Conservation (phyloP, 148 eudicot genomes). For the Polygonum maritimum region DNA sequence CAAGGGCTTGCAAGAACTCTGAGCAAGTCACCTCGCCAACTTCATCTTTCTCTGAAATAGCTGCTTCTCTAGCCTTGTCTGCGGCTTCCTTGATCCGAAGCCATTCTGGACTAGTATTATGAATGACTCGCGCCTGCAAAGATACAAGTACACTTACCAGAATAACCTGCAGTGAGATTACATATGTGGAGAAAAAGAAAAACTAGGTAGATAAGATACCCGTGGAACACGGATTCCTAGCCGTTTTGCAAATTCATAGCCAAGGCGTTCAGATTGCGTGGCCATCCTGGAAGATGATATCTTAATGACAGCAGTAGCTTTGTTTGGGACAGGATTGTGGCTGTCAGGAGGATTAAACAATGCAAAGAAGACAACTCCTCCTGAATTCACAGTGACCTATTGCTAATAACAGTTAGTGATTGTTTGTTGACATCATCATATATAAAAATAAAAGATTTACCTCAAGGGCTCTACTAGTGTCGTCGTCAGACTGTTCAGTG, state of each 20-base stretch:
- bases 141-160: neutral
- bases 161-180: neutral
- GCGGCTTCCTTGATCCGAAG: constrained; percentile 85
- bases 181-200: neutral
- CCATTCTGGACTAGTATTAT: constrained; percentile 82
- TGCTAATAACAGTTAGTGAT: constrained; percentile 13
- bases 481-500: constrained; percentile 84
- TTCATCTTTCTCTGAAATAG: constrained; percentile 65
- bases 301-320: constrained; percentile 93
- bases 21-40: constrained; percentile 83
- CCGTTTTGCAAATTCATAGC: constrained; percentile 96
- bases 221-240: constrained; percentile 91
- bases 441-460: constrained; percentile 21
- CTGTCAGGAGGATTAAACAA: constrained; percentile 52
- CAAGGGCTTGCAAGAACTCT: constrained; percentile 99
- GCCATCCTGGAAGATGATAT: constrained; percentile 98
- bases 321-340: constrained; percentile 45
- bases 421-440: neutral
- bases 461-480: constrained; percentile 77
- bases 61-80: constrained; percentile 69
- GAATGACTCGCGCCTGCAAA: constrained; percentile 83
- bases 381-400: constrained; percentile 95
- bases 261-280: constrained; percentile 97
- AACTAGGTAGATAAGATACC: constrained; percentile 29
- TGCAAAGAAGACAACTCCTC: constrained; percentile 97